Conservation (phyloP, 108 stramenopile genomes). For the Bacterosira constricta region DNA sequence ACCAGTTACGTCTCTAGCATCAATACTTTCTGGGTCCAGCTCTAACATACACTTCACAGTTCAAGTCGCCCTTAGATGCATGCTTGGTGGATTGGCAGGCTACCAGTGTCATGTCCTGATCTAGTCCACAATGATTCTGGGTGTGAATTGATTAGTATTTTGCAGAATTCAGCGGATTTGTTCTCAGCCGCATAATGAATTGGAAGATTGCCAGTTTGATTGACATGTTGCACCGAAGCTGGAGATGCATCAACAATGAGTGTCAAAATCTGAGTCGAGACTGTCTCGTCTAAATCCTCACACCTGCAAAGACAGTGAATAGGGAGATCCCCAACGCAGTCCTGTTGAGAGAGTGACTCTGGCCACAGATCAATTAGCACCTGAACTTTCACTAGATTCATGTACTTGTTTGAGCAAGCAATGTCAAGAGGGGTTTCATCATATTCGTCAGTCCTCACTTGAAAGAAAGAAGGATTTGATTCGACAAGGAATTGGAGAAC, state of each 20-base stretch:
- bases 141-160: background rate
- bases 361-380: conserved; percentile 5
- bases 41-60: background rate
- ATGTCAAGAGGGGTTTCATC: background rate
- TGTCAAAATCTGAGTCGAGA: background rate
- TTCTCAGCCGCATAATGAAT: background rate
- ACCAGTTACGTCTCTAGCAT: too few species aligned
- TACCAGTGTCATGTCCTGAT: background rate
- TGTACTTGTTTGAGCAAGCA: background rate
- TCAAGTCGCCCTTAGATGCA: background rate
- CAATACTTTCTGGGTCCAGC: background rate
- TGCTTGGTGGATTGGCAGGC: background rate
- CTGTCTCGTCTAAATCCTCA: background rate
- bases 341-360: background rate
- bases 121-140: conserved; percentile 4
- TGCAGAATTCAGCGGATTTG: background rate
- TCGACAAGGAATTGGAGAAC: background rate
- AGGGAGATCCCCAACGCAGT: background rate
- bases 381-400: background rate
- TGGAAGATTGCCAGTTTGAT: background rate
- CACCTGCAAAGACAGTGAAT: background rate
- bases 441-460: background rate
- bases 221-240: background rate
- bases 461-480: background rate
- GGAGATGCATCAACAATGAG: background rate